These are phyloP conservation scores for Ustilago loliicola DNA, from an alignment of 1,284 basidiomycete genomes.

Conservation along the genomic window DNA sequence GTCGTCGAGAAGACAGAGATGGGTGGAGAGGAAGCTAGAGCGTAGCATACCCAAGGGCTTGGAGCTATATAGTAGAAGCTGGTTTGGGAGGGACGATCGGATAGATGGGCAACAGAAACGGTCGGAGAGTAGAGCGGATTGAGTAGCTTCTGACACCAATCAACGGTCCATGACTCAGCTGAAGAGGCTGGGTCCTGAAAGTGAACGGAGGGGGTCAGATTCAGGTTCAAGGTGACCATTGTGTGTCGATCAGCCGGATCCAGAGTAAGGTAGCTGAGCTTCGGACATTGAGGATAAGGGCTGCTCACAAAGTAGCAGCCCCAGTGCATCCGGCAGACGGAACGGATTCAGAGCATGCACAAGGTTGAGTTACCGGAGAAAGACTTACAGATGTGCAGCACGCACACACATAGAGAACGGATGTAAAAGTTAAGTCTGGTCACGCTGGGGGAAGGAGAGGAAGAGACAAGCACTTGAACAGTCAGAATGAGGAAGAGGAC, in stretches of 20 bases:
- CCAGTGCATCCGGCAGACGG: neutral
- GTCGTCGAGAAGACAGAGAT: conserved; percentile 5
- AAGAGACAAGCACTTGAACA: too few species aligned
- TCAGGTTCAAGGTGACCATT: neutral
- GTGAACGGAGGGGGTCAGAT: neutral
- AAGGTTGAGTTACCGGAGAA: neutral
- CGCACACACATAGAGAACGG: neutral
- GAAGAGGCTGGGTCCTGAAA: conserved; percentile 1
- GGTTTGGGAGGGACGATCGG: neutral
- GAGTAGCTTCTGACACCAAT: conserved; percentile 25
- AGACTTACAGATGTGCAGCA: neutral
- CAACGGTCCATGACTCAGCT: conserved; percentile 32
- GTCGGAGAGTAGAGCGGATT: conserved; percentile 6
- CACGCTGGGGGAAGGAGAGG: too few species aligned
- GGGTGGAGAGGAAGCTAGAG: neutral
- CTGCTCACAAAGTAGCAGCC: neutral
- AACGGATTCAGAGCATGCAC: conserved; percentile 1
- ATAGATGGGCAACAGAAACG: neutral
- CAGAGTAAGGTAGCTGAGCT: conserved; percentile 9
- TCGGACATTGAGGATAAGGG: conserved; percentile 1
- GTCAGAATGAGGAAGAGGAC: too few species aligned
- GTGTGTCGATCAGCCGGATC: conserved; percentile 27
- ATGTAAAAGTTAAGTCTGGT: neutral
- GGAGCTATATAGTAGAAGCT: conserved; percentile 25
- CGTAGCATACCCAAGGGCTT: neutral